A percentile compares a stretch with the other conserved stretches of the same genome.
Evolutionary conservation across 768 basidiomycete genomes (phyloP).

Genomic region (Hygrophorus pudorinus): DNA sequence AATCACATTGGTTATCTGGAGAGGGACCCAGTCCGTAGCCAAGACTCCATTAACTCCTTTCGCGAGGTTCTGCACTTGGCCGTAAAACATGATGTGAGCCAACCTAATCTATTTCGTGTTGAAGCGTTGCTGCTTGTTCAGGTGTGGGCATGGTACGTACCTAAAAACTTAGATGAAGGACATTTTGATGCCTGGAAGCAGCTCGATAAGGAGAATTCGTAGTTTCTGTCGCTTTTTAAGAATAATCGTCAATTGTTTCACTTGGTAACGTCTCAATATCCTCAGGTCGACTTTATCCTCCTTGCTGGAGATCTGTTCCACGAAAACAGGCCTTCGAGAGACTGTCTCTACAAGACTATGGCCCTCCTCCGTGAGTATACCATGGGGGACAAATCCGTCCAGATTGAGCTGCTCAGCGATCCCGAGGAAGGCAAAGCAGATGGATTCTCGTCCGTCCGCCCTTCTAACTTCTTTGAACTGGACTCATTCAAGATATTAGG

Average conservation of each 20-base stretch:
- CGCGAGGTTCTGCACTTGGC: constrained; percentile 88
- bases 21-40: constrained; percentile 87
- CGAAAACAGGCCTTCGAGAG: constrained; percentile 90
- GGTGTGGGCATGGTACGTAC: background rate
- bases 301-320: constrained; percentile 96
- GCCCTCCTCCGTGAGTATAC: constrained; percentile 88
- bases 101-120: background rate
- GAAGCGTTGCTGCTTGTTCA: constrained; percentile 1
- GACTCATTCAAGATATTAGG: constrained; percentile 27
- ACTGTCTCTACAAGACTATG: constrained; percentile 81
- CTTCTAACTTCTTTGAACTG: background rate
- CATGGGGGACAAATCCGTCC: constrained; percentile 79
- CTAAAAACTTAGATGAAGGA: no score
- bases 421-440: constrained; percentile 83
- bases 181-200: no score
- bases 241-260: no score
- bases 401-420: constrained; percentile 86
- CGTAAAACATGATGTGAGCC: constrained; percentile 72
- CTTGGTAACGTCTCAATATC: background rate
- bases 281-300: constrained; percentile 89
- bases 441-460: constrained; percentile 62
- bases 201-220: no score
- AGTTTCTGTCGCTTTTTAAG: no score
- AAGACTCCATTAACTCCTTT: constrained; percentile 94
- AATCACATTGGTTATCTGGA: constrained; percentile 95